Base-by-base conservation (phyloP, 208 protist species). In the Trypanosomatidae sp. region DNA sequence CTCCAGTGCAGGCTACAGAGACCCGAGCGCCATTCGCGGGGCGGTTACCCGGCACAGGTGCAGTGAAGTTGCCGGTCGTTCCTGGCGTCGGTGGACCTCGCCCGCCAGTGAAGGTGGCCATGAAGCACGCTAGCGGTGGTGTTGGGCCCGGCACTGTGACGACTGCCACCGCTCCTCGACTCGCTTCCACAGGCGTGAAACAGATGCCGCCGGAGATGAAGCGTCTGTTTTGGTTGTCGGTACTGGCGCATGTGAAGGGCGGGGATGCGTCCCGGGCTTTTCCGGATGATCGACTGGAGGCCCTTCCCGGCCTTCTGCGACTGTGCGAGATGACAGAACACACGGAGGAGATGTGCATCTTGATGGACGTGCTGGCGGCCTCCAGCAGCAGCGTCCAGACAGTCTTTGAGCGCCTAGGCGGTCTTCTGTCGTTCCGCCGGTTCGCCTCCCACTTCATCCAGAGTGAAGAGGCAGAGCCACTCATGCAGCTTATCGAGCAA, bases 281-380 rank as follows among this genome's bases (percentile, higher is more conserved):
- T 73, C 85, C 86, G 2, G 86, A 92, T 13, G 83, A 92, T 2
- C 82, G 88, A 41, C 64, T 79, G 17, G 62, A 83, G 60, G 79
- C 77, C 13, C 77, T 93, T 55, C 75, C 87, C 0, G 85, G 79
- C 1, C 85, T 95, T 68, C 86, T 91, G 66, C 87, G 86, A 2
- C 76, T 95, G 52, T 93, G 89, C 60, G 87, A 95, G 71, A 88
- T 86, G 49, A 87, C 87, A 8, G 80, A 90, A 33, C 72, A 73
- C 56, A 62, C 81, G 44, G 77, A 85, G 60, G 86, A 95, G 68
- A 89, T 93, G 77, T 58, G 73, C 28, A 82, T 87, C 10, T 67
- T 95, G 30, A 72, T 86, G 67, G 80, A 88, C 56, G 76, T 93
- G 22, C 62, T 95, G 41, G 74, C 77, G 3, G 79, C 74, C 33